phyloP scores from a whole-genome alignment of 2,329 filamentous ascomycete species.

The Lojkania enalia region DNA sequence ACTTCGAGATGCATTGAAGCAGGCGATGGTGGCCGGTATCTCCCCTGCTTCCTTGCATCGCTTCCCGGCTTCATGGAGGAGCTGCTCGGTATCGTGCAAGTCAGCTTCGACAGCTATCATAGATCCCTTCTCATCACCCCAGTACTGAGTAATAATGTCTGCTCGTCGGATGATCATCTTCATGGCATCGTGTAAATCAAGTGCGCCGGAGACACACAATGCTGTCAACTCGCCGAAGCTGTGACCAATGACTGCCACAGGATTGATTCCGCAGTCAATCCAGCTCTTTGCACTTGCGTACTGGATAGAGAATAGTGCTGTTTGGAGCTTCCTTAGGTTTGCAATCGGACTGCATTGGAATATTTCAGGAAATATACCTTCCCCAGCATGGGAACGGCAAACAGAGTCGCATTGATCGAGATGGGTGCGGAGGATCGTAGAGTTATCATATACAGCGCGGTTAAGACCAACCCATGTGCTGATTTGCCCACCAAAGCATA shows the following conservation, averaged over 20 bases:
- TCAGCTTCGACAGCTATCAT: constrained; percentile 25
- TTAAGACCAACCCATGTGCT: constrained; percentile 13
- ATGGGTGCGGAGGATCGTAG: constrained; percentile 14
- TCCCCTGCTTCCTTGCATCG: constrained; percentile 22
- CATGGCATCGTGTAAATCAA: constrained; percentile 38
- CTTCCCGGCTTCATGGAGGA: constrained; percentile 1
- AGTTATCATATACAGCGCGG: constrained; percentile 10
- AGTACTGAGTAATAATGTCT: constrained; percentile 34
- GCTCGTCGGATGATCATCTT: constrained; percentile 34
- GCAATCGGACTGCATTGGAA: constrained; percentile 12
- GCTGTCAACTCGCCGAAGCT: constrained; percentile 48
- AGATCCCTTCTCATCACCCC: constrained; percentile 38
- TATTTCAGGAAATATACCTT: constrained; percentile 20
- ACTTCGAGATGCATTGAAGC: constrained; percentile 42
- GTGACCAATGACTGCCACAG: constrained; percentile 37
- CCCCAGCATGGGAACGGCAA: constrained; percentile 4
- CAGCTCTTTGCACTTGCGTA: constrained; percentile 33
- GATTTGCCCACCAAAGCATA: constrained; percentile 27
- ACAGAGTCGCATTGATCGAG: constrained; percentile 17
- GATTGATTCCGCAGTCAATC: constrained; percentile 23
- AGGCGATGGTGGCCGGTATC: constrained; percentile 52
- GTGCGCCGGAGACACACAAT: constrained; percentile 36
- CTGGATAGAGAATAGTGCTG: constrained; percentile 37
- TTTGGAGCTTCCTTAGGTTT: constrained; percentile 28
- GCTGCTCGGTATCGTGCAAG: not conserved